Evolutionary conservation across 257 asterid genomes (phyloP), one percentile per base, ranked within the genome.

Genomic region (Solanum ossicruentum): DNA sequence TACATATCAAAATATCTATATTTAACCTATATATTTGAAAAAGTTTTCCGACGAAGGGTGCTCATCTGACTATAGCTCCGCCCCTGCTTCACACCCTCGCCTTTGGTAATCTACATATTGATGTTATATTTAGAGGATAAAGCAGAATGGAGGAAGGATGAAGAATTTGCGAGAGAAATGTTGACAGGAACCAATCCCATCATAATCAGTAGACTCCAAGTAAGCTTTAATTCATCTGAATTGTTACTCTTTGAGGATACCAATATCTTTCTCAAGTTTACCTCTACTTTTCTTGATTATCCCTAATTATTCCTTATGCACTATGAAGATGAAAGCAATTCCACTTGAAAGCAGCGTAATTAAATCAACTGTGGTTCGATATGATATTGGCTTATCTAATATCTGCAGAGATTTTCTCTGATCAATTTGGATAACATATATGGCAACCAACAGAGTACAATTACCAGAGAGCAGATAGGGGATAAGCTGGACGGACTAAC

Each of bases 101-200:
- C 49, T 8, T 67, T 16, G 6, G 58, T 90, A 32, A 32, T 32
- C 36, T 32, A 32, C 36, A 32, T 32, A 32, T 32, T 32, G 36
- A 32, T 32, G 36, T 32, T 3, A 32, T 32, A 32, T 32, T 32
- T 32, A 94, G 98, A 91, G 78, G 92, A 91, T 65, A 88, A 90
- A 88, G 83, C 90, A 23, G 98, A 94, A 51, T 94, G 97, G 98
- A 90, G 93, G 85, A 86, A 94, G 10, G 97, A 94, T 84, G 97
- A 93, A 88, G 98, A 94, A 86, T 94, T 94, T 86, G 94, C 88
- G 23, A 91, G 97, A 16, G 77, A 67, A 67, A 67, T 67, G 51
- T 32, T 67, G 49, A 51, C 77, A 2, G 77, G 77, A 69, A 52
- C 91, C 67, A 91, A 92, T 88, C 97, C 98, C 15, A 87, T 92